Evolutionary conservation across 805 yeast species (phyloP), one percentile per base, ranked within the genome.

Genomic region (Monosporozyma aquatica): DNA sequence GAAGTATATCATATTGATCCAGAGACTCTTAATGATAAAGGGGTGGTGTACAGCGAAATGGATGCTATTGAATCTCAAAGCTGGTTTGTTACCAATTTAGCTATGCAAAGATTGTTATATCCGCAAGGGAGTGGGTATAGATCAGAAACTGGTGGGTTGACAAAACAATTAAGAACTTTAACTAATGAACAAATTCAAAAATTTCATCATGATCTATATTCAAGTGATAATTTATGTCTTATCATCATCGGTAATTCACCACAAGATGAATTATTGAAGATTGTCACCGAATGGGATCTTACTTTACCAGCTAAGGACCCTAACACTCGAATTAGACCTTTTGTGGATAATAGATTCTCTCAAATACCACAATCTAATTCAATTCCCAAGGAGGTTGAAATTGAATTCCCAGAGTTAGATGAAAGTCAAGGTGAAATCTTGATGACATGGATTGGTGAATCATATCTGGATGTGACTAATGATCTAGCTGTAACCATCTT

Each of bases 1-100:
- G 98, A 92, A 59, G 97, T 92, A 7, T 86, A 86, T 59, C 97
- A 92, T 59, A 75, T 92, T 37, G 97, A 92, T 59, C 95, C 95
- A 2, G 72, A 76, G 7, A 95, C 84, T 25, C 44, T 59, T 21
- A 78, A 82, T 49, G 98, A 92, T 52, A 87, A 87, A 59, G 98
- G 98, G 52, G 98, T 92, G 24, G 97, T 92, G 3, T 92, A 83
- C 59, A 82, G 94, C 41, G 98, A 92, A 65, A 92, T 92, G 97
- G 96, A 86, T 56, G 97, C 87, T 22, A 79, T 83, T 43, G 95
- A 87, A 61, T 76, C 76, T 53, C 84, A 82, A 48, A 74, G 89
- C 13, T 79, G 80, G 76, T 82, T 82, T 49, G 65, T 80, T 10
- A 58, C 81, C 2, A 74, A 71, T 50, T 66, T 83, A 48, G 76